Evolutionary conservation across 2,329 filamentous ascomycete species (phyloP).

Genomic region (Blumeria graminis): DNA sequence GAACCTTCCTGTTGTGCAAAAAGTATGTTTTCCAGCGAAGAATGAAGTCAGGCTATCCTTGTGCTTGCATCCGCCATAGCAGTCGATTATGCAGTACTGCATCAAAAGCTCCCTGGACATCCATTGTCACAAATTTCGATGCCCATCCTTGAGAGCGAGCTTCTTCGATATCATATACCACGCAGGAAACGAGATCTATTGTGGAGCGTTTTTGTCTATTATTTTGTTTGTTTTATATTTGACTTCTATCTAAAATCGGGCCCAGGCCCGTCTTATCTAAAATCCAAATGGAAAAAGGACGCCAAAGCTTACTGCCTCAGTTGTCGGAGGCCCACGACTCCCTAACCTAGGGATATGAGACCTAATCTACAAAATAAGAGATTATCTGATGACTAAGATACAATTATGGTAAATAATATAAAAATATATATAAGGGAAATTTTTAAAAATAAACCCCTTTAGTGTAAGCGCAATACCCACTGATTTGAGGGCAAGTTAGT

Average conservation of each 20-base stretch:
- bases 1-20: neutral
- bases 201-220: neutral
- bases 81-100: neutral
- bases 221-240: neutral
- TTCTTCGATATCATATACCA: neutral
- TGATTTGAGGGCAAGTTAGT: too few species aligned
- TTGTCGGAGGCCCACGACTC: too few species aligned
- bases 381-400: too few species aligned
- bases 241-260: too few species aligned
- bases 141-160: neutral
- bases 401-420: too few species aligned
- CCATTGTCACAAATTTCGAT: neutral
- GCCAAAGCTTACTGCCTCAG: too few species aligned
- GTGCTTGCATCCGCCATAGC: neutral
- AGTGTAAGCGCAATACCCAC: too few species aligned
- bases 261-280: too few species aligned
- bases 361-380: too few species aligned
- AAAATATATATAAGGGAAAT: neutral
- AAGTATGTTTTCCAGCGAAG: neutral
- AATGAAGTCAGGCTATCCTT: neutral
- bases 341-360: too few species aligned
- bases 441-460: too few species aligned
- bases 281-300: too few species aligned
- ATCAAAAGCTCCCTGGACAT: neutral
- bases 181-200: neutral